Conservation (phyloP, 257 asterid genomes). For the Solanum tarapatanum region DNA sequence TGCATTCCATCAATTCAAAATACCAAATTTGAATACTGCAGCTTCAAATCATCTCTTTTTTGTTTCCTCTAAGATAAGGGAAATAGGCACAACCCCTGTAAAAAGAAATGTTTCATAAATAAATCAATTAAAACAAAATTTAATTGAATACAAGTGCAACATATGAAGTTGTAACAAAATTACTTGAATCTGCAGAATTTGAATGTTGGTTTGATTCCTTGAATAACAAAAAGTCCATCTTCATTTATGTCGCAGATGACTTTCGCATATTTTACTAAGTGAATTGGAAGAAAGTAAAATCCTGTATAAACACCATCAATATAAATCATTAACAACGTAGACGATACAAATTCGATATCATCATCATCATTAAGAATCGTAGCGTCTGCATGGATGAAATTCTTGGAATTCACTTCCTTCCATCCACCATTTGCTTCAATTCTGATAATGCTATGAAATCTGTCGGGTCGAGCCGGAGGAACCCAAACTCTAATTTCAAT, state of each 20-base stretch:
- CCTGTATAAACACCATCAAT: background rate
- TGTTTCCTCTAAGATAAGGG: background rate
- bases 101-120: background rate
- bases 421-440: conserved; percentile 7
- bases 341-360: too few species aligned
- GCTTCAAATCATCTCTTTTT: background rate
- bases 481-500: conserved; percentile 24
- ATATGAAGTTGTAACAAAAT: background rate
- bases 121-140: background rate
- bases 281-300: background rate
- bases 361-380: background rate
- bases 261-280: background rate
- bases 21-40: background rate
- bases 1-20: too few species aligned
- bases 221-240: background rate
- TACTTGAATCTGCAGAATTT: background rate
- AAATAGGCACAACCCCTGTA: background rate
- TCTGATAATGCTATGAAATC: conserved; percentile 11
- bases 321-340: background rate
- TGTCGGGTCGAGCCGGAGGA: conserved; percentile 24
- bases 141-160: background rate
- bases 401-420: background rate
- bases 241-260: conserved; percentile 2
- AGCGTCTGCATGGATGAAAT: too few species aligned
- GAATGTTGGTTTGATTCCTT: background rate